Evolutionary conservation across 257 asterid genomes (phyloP).

Genomic region (Petrea volubilis): DNA sequence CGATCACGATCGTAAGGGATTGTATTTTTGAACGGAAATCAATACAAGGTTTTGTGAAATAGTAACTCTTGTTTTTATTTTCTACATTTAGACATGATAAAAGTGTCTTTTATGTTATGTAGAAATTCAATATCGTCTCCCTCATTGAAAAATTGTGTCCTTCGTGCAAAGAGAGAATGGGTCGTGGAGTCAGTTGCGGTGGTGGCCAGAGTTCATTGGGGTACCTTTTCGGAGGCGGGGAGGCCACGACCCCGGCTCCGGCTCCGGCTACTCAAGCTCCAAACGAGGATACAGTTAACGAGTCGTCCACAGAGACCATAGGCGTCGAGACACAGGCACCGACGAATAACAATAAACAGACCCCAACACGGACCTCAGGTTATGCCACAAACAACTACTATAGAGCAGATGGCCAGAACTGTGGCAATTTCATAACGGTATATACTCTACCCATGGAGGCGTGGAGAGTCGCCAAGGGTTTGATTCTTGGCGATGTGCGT

Average conservation of each 20-base stretch:
- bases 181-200: slow-evolving; percentile 84
- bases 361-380: slow-evolving; percentile 45
- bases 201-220: slow-evolving; percentile 92
- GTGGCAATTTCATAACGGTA: slow-evolving; percentile 78
- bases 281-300: slow-evolving; percentile 28
- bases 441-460: too few relatives aligned
- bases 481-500: too few relatives aligned
- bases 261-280: slow-evolving; percentile 39
- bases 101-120: too few relatives aligned
- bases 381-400: slow-evolving; percentile 55
- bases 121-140: too few relatives aligned
- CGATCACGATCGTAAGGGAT: too few relatives aligned
- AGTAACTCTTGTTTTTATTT: too few relatives aligned
- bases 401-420: slow-evolving; percentile 77
- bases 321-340: slow-evolving; percentile 29
- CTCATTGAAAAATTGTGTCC: too few relatives aligned
- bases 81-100: too few relatives aligned
- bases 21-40: too few relatives aligned
- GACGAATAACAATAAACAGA: slow-evolving; percentile 35
- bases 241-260: too few relatives aligned
- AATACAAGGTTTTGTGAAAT: too few relatives aligned
- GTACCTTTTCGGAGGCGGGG: slow-evolving; percentile 74
- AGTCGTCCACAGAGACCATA: slow-evolving; percentile 35
- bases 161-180: slow-evolving; percentile 62
- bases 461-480: too few relatives aligned